These are phyloP conservation scores for Thamnidium elegans DNA, from an alignment of 192 early-diverging fungal genomes.

Conservation along the genomic window DNA sequence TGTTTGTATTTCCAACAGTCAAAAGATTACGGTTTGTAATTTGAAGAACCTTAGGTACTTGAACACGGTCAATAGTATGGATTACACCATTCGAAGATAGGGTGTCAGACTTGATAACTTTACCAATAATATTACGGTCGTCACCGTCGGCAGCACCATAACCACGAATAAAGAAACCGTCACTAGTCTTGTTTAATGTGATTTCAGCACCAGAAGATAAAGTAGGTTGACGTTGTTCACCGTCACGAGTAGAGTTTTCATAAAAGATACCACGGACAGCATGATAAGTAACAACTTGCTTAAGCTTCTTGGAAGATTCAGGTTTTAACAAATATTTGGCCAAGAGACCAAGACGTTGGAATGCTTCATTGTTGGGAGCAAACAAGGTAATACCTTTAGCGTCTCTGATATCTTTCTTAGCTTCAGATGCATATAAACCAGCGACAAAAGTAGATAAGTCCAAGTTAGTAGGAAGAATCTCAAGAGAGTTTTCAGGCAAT, in stretches of 20 bases:
- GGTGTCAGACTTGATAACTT: conserved; percentile 31
- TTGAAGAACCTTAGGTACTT: conserved; percentile 40
- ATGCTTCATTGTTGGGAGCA: conserved; percentile 60
- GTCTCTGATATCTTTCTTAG: conserved; percentile 43
- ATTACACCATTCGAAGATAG: conserved; percentile 46
- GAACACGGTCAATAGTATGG: conserved; percentile 46
- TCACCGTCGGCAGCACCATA: conserved; percentile 22
- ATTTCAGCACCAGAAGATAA: conserved; percentile 38
- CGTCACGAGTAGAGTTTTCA: conserved; percentile 32
- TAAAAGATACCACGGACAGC: conserved; percentile 43
- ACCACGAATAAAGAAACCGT: conserved; percentile 20
- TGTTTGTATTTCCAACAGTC: conserved; percentile 32
- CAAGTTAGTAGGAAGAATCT: conserved; percentile 45
- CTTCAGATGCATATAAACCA: conserved; percentile 48
- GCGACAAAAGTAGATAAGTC: conserved; percentile 54
- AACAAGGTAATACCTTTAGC: conserved; percentile 59
- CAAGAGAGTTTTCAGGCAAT: conserved; percentile 46
- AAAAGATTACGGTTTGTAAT: conserved; percentile 47
- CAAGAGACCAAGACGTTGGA: conserved; percentile 56
- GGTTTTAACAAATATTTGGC: conserved; percentile 45
- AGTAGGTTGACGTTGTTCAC: conserved; percentile 34
- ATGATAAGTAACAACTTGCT: conserved; percentile 55
- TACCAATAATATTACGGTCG: conserved; percentile 22
- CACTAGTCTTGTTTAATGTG: conserved; percentile 38
- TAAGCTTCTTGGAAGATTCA: conserved; percentile 31